Base-by-base conservation (phyloP, 169 alveolate species). In the Plasmodium coatneyi region DNA sequence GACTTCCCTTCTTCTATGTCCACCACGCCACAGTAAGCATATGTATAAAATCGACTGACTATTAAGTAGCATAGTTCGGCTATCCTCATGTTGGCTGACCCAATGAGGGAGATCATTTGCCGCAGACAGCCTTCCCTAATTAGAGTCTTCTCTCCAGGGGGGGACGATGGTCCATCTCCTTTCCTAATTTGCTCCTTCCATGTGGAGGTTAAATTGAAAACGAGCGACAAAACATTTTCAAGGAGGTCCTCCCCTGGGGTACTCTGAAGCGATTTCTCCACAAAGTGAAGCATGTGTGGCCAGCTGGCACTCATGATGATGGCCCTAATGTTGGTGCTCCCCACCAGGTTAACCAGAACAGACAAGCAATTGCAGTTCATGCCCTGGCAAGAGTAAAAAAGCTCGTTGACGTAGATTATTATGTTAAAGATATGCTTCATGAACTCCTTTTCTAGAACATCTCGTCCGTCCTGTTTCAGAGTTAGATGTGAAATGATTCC, bases 401-500 rank as follows among this genome's bases (percentile, higher is more conserved):
- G 9, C 32, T 84, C 93, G 30, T 52, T 84, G 52, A 72, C 60
- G 60, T 72, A 84, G 4, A 84, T 46, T 10, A 72, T 28, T 16
- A 84, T 74, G 28, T 84, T 84, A 10, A 84, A 34, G 12, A 84
- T 36, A 41, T 74, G 12, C 25, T 39, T 74, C 34, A 72, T 28
- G 46, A 46, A 84, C 0, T 36, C 12, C 28, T 52, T 84, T 41
- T 84, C 93, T 32, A 84, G 9, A 3, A 84, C 41, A 49, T 71
- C 41, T 9, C 76, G 14, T 5, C 54, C 34, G n/a, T 74, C 39
- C 5, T 82, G 39, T 3, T 14, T 30, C 14, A 84, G 28, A n/a
- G 71, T 72, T 10, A 84, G 66, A 74, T 84, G 34, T 3, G 93
- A 71, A 32, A 84, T 19, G 16, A 84, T 32, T 28, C 84, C 84